Base-by-base conservation (phyloP, 2,329 filamentous ascomycete genomes). In the Fusarium sp. region DNA sequence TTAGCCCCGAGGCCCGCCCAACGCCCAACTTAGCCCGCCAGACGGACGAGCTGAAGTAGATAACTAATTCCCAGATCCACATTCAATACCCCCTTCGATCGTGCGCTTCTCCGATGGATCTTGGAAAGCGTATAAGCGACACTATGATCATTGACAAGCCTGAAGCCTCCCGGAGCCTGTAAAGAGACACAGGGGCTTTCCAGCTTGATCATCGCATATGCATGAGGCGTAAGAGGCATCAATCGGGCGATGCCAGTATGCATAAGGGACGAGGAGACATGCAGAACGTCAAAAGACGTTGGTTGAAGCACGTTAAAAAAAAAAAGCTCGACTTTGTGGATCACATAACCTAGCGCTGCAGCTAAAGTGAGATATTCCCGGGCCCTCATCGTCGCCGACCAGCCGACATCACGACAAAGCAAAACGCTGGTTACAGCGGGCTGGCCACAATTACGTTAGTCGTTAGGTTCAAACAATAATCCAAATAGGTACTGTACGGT, bases 81-180 rank as follows among this genome's bases (percentile, higher is more conserved):
- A 44, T 46, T 46, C 45, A 64, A 45, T 65, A 37, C 51, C 56
- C 48, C 69, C 58, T 63, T 72, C 46, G 49, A 74, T 73, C 68
- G 58, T 52, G 37, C 52, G 44, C 46, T 70, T 61, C 48, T 45
- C 45, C 48, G 16, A 60, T 41, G 35, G 54, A 60, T 67, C 49
- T 52, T 55, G 37, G 45, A 74, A 46, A 44, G 41, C 48, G 63
- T 29, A 70, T 65, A 46, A 52, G 33, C 45, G 27, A 51, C 42
- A 49, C 42, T 52, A 64, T 46, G 56, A 63, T 56, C 61, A 69
- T 54, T 44, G 66, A 66, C 54, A 64, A 56, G 11, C 44, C 55
- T 56, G 56, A 67, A 37, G n/a, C 25, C 29, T 41, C 29, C 42
- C n/a, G 38, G 35, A 60, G 37, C 41, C 61, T 39, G 41, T 42